Conservation (phyloP, 2,329 filamentous ascomycete genomes). For the Geoglossum cookeanum region DNA sequence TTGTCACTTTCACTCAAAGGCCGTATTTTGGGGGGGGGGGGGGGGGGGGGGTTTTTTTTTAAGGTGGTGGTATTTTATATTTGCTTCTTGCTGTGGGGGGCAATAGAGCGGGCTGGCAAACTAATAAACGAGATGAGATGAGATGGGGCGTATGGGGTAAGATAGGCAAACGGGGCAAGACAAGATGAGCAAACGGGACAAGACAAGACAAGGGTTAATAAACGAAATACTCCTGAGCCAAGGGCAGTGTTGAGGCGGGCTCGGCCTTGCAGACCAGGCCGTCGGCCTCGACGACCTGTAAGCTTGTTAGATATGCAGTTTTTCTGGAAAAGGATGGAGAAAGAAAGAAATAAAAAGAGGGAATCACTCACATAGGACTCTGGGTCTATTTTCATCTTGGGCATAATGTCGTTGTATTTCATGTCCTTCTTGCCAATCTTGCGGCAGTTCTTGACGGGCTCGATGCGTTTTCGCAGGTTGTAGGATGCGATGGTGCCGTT, state of each 20-base stretch:
- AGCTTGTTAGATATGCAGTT: neutral
- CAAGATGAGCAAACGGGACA: too few species aligned
- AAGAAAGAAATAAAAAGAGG: neutral
- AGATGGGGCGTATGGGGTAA: too few species aligned
- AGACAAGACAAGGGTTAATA: neutral
- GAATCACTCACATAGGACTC: conserved; percentile 52
- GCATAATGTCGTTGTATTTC: conserved; percentile 71
- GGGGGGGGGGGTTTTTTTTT: too few species aligned
- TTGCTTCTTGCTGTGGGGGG: too few species aligned
- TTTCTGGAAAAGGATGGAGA: too few species aligned
- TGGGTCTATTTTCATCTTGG: conserved; percentile 78
- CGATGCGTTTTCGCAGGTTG: conserved; percentile 57
- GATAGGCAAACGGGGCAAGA: too few species aligned
- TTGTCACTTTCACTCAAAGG: too few species aligned
- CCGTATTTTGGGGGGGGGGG: too few species aligned
- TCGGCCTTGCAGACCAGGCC: conserved; percentile 3
- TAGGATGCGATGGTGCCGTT: conserved; percentile 52
- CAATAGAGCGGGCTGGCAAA: too few species aligned
- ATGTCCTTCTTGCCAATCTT: conserved; percentile 67
- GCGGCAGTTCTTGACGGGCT: conserved; percentile 60
- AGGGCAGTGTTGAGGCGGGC: conserved; percentile 1
- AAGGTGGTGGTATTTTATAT: too few species aligned
- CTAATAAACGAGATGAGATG: too few species aligned
- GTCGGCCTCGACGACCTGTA: conserved; percentile 5
- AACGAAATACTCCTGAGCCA: conserved; percentile 5